Conservation (phyloP, 1,284 basidiomycete species). For the Puccinia hordei region DNA sequence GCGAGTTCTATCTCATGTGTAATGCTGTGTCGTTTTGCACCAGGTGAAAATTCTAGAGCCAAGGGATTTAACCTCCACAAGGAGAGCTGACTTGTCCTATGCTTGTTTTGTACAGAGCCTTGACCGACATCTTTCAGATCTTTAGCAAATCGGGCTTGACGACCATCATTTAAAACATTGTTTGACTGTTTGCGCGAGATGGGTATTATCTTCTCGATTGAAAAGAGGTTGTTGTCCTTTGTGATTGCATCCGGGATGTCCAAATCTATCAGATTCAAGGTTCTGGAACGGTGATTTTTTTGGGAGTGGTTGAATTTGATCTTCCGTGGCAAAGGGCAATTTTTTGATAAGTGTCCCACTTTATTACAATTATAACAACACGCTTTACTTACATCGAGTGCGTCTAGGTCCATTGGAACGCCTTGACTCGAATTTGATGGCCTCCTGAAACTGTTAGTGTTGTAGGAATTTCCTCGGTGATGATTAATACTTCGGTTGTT, state of each 20-base stretch:
- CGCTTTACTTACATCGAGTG: background rate
- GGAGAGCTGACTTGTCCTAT: background rate
- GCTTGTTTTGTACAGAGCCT: background rate
- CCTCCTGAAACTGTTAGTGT: background rate
- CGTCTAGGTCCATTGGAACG: slow-evolving; percentile 12
- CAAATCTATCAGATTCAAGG: too few relatives aligned
- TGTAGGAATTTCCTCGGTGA: too few relatives aligned
- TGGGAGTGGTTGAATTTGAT: background rate
- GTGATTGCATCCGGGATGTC: too few relatives aligned
- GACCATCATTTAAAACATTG: too few relatives aligned
- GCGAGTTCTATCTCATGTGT: background rate
- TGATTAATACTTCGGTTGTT: too few relatives aligned
- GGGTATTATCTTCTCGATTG: too few relatives aligned
- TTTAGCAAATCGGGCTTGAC: too few relatives aligned
- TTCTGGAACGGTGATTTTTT: background rate
- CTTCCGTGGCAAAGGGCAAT: background rate
- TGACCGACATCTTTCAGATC: background rate
- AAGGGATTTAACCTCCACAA: background rate
- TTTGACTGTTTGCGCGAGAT: too few relatives aligned
- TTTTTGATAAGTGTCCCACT: slow-evolving; percentile 10
- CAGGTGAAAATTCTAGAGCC: background rate
- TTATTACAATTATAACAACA: slow-evolving; percentile 17
- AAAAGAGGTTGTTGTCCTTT: background rate
- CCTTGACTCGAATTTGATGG: background rate
- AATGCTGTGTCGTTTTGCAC: background rate